Percentiles rank a stretch among this genome's conserved stretches.
These are phyloP conservation scores for Aquilaria yunnanensis DNA, from an alignment of 345 rosid genomes.

Conservation along the genomic window DNA sequence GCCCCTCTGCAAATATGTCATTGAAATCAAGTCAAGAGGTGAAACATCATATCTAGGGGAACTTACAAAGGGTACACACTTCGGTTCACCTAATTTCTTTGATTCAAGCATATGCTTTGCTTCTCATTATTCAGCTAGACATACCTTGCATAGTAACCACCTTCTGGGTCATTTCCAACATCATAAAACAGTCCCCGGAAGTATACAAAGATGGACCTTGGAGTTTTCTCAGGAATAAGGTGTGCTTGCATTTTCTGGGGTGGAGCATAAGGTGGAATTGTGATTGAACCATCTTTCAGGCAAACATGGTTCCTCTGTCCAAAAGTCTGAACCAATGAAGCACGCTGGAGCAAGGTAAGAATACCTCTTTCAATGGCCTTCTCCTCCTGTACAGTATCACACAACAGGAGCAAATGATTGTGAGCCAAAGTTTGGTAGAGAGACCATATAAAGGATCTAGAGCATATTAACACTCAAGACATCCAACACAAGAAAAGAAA, in stretches of 20 bases:
- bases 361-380: slow-evolving; percentile 97
- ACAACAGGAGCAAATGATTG: not conserved
- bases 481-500: not conserved
- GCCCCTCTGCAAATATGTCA: slow-evolving; percentile 64
- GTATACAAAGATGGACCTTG: slow-evolving; percentile 91
- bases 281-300: slow-evolving; percentile 91
- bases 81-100: not conserved
- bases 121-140: slow-evolving; percentile 2
- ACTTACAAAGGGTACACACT: not conserved
- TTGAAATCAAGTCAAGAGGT: not conserved
- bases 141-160: slow-evolving; percentile 99
- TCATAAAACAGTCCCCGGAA: slow-evolving; percentile 97
- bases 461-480: not conserved
- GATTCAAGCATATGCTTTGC: not conserved
- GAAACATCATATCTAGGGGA: slow-evolving; percentile 1
- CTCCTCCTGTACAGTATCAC: slow-evolving; percentile 57
- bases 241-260: slow-evolving; percentile 96
- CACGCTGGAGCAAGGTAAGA: slow-evolving; percentile 81
- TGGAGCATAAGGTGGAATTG: slow-evolving; percentile 98
- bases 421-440: too few species aligned
- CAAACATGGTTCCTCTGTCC: slow-evolving; percentile 97
- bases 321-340: slow-evolving; percentile 96
- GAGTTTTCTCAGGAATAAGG: slow-evolving; percentile 75
- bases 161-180: slow-evolving; percentile 97
- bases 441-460: slow-evolving; percentile 2